Evolutionary conservation across 208 protist species (phyloP).

Genomic region (Naegleria fowleri): DNA sequence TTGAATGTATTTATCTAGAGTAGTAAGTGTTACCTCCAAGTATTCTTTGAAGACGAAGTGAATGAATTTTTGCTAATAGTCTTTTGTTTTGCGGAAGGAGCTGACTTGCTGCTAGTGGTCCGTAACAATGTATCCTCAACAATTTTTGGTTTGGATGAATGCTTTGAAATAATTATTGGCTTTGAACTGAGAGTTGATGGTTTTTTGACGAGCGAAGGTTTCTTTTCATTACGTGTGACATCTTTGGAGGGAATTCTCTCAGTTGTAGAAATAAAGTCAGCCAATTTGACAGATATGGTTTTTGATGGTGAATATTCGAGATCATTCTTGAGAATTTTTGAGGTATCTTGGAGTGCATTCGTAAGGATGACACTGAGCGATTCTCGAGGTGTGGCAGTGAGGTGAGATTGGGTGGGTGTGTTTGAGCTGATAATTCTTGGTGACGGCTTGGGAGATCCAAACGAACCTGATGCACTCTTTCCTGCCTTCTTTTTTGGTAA

Average conservation of each 20-base stretch:
- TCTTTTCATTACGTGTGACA: too few species aligned
- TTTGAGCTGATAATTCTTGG: neutral
- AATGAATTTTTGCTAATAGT: neutral
- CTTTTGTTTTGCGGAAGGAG: neutral
- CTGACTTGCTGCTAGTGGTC: neutral
- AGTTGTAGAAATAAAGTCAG: neutral
- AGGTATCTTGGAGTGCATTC: neutral
- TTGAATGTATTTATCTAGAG: neutral
- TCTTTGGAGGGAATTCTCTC: too few species aligned
- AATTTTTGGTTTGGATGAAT: neutral
- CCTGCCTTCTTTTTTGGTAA: neutral
- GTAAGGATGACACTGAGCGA: neutral
- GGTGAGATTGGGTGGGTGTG: neutral
- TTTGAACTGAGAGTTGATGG: too few species aligned
- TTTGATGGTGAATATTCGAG: neutral
- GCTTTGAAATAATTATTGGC: too few species aligned
- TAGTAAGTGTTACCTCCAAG: neutral
- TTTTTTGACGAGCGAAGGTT: too few species aligned
- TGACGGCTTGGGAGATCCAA: neutral
- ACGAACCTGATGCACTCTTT: neutral
- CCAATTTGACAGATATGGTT: neutral
- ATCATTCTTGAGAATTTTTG: neutral
- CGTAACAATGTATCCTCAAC: neutral
- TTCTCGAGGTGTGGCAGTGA: neutral
- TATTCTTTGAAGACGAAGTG: neutral